phyloP scores from a whole-genome alignment of 345 rosid species.

The Heritiera littoralis region DNA sequence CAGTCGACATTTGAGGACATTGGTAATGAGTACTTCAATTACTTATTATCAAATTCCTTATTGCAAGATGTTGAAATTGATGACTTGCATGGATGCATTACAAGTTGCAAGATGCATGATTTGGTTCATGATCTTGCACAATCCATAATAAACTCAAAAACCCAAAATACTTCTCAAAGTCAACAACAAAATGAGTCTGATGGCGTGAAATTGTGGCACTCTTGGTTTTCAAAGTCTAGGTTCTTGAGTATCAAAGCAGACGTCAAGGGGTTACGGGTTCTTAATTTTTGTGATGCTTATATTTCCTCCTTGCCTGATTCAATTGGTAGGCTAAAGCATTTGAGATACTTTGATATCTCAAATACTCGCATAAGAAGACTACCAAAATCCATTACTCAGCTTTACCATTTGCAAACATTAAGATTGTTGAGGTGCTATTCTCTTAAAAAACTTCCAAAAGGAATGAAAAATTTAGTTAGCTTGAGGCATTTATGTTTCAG shows the following conservation, averaged over 20 bases:
- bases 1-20: constrained; percentile 8
- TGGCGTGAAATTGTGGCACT: neutral
- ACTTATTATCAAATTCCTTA: constrained; percentile 19
- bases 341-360: constrained; percentile 28
- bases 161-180: neutral
- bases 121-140: constrained; percentile 25
- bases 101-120: constrained; percentile 26
- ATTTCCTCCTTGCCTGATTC: constrained; percentile 5
- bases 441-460: neutral
- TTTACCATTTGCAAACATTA: constrained; percentile 25
- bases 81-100: neutral
- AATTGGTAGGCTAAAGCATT: constrained; percentile 20
- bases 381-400: constrained; percentile 3
- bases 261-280: constrained; percentile 19
- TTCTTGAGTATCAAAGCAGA: neutral
- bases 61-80: constrained; percentile 21
- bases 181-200: neutral
- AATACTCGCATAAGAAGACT: neutral
- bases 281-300: neutral
- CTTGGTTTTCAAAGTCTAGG: neutral
- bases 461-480: neutral
- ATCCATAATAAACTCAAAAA: neutral
- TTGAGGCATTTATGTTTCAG: neutral
- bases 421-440: neutral
- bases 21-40: constrained; percentile 19